Base-by-base conservation (phyloP, 2,329 filamentous ascomycete species). In the Fusarium chuoi region DNA sequence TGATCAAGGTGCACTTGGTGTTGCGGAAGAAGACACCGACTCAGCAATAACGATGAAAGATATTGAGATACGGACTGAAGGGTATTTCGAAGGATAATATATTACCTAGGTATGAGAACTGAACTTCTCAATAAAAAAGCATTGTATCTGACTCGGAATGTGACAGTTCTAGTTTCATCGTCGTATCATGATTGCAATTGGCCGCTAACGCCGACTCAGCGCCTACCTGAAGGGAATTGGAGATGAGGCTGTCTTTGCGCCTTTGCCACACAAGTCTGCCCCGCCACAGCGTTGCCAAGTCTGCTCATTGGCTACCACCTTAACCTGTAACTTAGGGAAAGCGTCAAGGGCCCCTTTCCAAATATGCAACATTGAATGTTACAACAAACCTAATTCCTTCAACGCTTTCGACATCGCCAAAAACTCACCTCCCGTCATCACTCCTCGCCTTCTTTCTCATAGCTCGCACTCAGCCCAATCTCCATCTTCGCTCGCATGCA, bases 271-370 rank as follows among this genome's bases (percentile, higher is more conserved):
- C 14, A 17, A 22, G 6, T 15, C 15, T n/a, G 51, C 75, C 69
- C 71, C 71, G 69, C 75, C 73, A 77, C 71, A 65, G 22, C 22
- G 7, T 24, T 15, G 33, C 28, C 5, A 44, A 18, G 44, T 18
- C 41, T 65, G 36, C 64, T 70, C 30, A 76, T 75, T 76, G 75
- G 73, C 62, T 62, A 61, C 55, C 66, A 69, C 58, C 46, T 17
- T 44, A 54, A 51, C 41, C 48, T 55, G 58, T 70, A 68, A 70
- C 67, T 56, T 59, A 39, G 26, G 58, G 57, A 67, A 74, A 71
- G 63, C 49, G 63, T 62, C 62, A 60, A 74, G 48, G 69, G 44
- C 56, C 71, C 71, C 71, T 73, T 74, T 74, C 68, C 52, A 63
- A 45, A 58, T 46, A 54, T 61, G 66, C 56, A 45, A 68, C 59